A percentile compares a stretch with the other conserved stretches of the same genome.
Conservation (phyloP, 441 rosid species). For the Dalechampia spathulata region DNA sequence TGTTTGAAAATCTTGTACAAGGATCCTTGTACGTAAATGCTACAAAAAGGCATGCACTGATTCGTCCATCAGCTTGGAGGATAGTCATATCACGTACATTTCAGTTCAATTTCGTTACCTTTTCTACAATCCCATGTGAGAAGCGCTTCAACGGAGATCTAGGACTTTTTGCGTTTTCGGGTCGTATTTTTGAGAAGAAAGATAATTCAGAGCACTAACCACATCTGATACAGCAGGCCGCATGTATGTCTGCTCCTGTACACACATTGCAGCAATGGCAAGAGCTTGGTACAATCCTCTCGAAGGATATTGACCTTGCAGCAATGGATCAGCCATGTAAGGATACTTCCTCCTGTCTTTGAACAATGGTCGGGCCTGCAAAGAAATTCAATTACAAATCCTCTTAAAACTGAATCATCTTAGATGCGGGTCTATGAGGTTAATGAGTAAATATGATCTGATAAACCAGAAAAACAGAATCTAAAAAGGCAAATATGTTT, state of each 20-base stretch:
- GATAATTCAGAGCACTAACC: conserved; percentile 77
- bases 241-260: conserved; percentile 87
- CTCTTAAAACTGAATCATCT: too few species aligned
- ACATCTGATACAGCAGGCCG: conserved; percentile 80
- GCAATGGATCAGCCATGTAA: conserved; percentile 74
- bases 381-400: too few species aligned
- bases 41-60: conserved; percentile 5
- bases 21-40: conserved; percentile 20
- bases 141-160: conserved; percentile 19
- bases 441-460: background rate
- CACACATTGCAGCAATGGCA: conserved; percentile 92
- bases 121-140: conserved; percentile 10
- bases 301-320: conserved; percentile 74
- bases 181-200: conserved; percentile 73
- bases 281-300: conserved; percentile 93
- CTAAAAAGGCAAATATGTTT: background rate
- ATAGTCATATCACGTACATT: too few species aligned
- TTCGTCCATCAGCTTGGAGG: too few species aligned
- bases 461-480: background rate
- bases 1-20: conserved; percentile 27
- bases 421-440: too few species aligned
- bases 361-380: conserved; percentile 83
- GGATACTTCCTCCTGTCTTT: conserved; percentile 82
- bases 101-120: conserved; percentile 19
- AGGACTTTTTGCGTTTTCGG: conserved; percentile 27